Percentiles rank a stretch among this genome's conserved stretches.
Conservation (phyloP, 1,139 yeast genomes). For the Geotrichum bryndzae region DNA sequence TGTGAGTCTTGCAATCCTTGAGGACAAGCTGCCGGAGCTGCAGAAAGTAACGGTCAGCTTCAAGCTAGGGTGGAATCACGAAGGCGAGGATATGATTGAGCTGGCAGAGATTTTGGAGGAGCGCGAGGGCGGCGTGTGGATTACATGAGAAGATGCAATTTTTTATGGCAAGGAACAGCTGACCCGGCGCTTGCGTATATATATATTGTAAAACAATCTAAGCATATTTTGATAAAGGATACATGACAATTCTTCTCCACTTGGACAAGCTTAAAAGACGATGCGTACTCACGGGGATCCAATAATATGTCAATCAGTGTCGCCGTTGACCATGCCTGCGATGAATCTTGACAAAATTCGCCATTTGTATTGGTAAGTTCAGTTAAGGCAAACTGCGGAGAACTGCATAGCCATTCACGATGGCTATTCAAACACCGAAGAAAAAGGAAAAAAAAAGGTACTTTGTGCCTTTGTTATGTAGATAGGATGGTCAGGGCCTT, state of each 20-base stretch:
- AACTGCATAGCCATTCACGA: slow-evolving; percentile 59
- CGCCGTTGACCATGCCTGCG: slow-evolving; percentile 94
- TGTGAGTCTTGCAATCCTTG: slow-evolving; percentile 75
- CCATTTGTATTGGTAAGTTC: slow-evolving; percentile 91
- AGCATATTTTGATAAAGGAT: not conserved
- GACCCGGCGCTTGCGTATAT: not conserved
- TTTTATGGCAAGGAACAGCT: not conserved
- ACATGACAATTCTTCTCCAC: not conserved
- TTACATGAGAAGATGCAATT: slow-evolving; percentile 4
- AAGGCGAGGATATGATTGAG: slow-evolving; percentile 61
- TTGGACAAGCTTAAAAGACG: not conserved
- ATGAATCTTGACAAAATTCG: slow-evolving; percentile 69
- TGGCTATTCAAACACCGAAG: slow-evolving; percentile 54
- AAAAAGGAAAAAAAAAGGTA: too few species aligned
- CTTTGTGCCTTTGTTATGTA: too few species aligned
- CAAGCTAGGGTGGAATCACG: slow-evolving; percentile 83
- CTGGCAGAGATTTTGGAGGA: slow-evolving; percentile 42
- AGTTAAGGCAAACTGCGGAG: slow-evolving; percentile 90
- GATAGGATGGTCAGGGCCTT: too few species aligned
- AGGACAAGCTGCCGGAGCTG: slow-evolving; percentile 65
- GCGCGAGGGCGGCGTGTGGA: slow-evolving; percentile 34
- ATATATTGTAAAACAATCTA: not conserved
- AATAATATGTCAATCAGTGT: slow-evolving; percentile 75
- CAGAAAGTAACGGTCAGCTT: slow-evolving; percentile 61
- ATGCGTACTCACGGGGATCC: slow-evolving; percentile 38